Evolutionary conservation across 164 flowering plant genomes (phyloP), one percentile per base, ranked within the genome.

Genomic region (Saururus chinensis): DNA sequence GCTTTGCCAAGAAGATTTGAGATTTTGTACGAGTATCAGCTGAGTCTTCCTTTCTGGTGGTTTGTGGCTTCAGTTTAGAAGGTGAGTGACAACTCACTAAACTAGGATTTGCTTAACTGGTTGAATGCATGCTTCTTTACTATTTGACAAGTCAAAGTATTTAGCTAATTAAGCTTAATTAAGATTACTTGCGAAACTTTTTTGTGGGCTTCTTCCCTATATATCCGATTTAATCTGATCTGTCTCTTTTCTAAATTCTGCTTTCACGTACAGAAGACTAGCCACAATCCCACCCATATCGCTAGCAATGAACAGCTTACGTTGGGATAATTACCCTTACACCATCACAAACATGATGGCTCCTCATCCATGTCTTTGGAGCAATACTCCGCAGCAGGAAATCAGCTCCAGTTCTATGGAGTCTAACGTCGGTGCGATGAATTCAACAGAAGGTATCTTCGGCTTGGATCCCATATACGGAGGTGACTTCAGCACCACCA

Each of bases 311-410:
- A 83, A 83, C 40, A 66, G 66, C 51, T 51, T 79, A 70, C 70
- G 73, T 60, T 82, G 84, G 84, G 69, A 69, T 49, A 70, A n/a
- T n/a, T n/a, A 59, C 49, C 60, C 79, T 51, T 66, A 68, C 25
- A 64, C 23, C 1, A 40, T 66, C 4, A 12, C 56, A 22, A 70
- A 63, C 49, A 48, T 24, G 22, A 42, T 49, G 11, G 60, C n/a
- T 51, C 19, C 25, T 48, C 59, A 72, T 25, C 48, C 70, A 1
- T 23, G 57, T 53, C 35, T 65, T n/a, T 80, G 80, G 83, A 73
- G 69, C 68, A 66, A 65, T 45, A 45, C 17, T 17, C 70, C 64
- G 26, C 73, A 40, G 58, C 57, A 61, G 59, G 77, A 72, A 35
- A 24, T 66, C n/a, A 66, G 64, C 26, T 70, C 71, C 42, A 66